A percentile compares a stretch with the other conserved stretches of the same genome.
phyloP scores from a whole-genome alignment of 768 basidiomycete genomes.

The Epithele typhae region DNA sequence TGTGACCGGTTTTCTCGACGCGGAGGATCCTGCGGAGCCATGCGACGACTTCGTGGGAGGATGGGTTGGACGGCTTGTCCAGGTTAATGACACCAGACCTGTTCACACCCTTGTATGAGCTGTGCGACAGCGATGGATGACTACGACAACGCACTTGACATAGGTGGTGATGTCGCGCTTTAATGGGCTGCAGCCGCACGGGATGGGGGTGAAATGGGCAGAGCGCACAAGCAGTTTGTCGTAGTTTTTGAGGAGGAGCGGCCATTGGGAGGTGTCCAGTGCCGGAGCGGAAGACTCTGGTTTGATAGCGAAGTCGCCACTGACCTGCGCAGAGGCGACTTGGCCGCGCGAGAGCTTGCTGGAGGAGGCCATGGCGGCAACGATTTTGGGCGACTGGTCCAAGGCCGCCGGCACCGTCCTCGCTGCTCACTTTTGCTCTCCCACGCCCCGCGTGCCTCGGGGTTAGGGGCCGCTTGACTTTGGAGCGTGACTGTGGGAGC shows the following conservation, averaged over 20 bases:
- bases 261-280: conserved; percentile 97
- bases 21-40: conserved; percentile 97
- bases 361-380: conserved; percentile 39
- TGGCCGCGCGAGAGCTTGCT: conserved; percentile 53
- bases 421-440: conserved; percentile 6
- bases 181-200: conserved; percentile 87
- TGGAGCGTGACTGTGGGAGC: not conserved
- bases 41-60: conserved; percentile 98
- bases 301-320: conserved; percentile 79
- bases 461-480: conserved; percentile 7
- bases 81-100: conserved; percentile 99
- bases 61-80: conserved; percentile 99
- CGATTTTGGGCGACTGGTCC: conserved; percentile 5
- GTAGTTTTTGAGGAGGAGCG: conserved; percentile 96
- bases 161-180: conserved; percentile 92
- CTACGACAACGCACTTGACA: conserved; percentile 60
- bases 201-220: conserved; percentile 97
- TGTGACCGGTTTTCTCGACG: conserved; percentile 98
- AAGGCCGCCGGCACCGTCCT: too few relatives aligned
- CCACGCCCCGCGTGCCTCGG: conserved; percentile 2
- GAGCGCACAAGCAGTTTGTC: conserved; percentile 94
- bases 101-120: not conserved
- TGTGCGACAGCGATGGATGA: not conserved
- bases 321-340: conserved; percentile 68
- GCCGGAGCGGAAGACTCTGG: conserved; percentile 68